Evolutionary conservation across 73 alveolate species (phyloP).

Genomic region (Effrenium voratum): DNA sequence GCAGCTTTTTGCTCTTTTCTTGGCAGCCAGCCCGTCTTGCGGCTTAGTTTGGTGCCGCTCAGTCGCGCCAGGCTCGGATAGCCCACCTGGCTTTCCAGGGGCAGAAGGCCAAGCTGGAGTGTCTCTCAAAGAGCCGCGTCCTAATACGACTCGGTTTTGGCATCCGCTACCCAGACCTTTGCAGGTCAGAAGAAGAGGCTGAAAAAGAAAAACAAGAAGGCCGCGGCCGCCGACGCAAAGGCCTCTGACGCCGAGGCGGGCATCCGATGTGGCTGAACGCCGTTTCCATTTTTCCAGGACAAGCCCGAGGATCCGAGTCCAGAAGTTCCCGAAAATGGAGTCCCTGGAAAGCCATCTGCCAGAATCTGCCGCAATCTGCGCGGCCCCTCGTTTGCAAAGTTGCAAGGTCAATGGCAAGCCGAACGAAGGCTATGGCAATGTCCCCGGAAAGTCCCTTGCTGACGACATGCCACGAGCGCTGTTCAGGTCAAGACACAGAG

Average conservation of each 20-base stretch:
- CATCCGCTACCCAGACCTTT: not conserved
- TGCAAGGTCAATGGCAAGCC: too few species aligned
- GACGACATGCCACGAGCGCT: too few species aligned
- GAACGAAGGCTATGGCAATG: too few species aligned
- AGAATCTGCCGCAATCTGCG: not conserved
- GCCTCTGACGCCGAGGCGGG: constrained; percentile 20
- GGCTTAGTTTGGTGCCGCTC: not conserved
- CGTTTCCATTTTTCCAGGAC: not conserved
- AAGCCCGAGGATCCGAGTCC: not conserved
- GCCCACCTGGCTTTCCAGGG: constrained; percentile 57
- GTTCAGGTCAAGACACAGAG: too few species aligned
- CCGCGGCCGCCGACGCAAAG: not conserved
- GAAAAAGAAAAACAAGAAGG: constrained; percentile 51
- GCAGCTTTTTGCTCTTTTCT: not conserved
- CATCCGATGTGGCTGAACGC: constrained; percentile 9
- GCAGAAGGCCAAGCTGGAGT: constrained; percentile 67
- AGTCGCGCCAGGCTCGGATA: constrained; percentile 1
- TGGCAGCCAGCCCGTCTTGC: not conserved
- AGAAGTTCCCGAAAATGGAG: not conserved
- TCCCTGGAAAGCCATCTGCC: constrained; percentile 1
- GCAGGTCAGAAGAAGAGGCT: constrained; percentile 62
- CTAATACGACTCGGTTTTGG: not conserved
- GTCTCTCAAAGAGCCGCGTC: constrained; percentile 46
- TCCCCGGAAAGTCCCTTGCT: too few species aligned
- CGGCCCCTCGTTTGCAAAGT: too few species aligned